Evolutionary conservation across 2,329 filamentous ascomycete species (phyloP), one percentile per base, ranked within the genome.

Genomic region (Penicillium decumbens): DNA sequence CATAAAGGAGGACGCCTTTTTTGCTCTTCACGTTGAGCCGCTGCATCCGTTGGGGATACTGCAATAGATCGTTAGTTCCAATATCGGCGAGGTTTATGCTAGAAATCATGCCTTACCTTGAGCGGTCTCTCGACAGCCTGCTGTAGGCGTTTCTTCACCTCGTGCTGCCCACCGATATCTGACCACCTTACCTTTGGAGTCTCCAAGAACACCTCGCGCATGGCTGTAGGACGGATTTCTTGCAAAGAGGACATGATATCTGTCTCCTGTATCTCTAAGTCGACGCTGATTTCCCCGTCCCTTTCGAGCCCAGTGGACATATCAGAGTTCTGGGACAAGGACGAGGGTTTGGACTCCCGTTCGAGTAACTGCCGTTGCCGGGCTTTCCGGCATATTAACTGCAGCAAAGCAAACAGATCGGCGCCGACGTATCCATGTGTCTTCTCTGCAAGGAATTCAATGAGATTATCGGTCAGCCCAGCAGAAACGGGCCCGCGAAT

Each of bases 131-230:
- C 76, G 10, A 82, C 77, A 13, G 80, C 80, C 49, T 79, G 73
- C 55, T 79, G 76, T 24, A 85, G 75, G 30, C 74, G 73, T 48
- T 93, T 76, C 65, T 95, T 95, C 54, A 95, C 82, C 35, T 80
- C 77, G 39, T 86, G 81, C 55, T 95, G 88, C 0, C 92, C 92
- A 52, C 89, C 91, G 44, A 97, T 92, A 62, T 96, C 89, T 42
- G 80, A 77, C 90, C 90, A 97, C 67, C 80, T 80, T 25, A 95
- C 84, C 12, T 87, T 90, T 0, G 90, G 91, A 7, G 89, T 91
- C 64, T 95, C 88, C 41, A 96, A 77, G 65, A 93, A 89, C 47
- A 95, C 84, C 64, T 95, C 90, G 57, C 89, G 84, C 81, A 97
- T 92, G 3, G 89, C 88, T 1, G 87, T 90, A 1, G 92, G 89